Base-by-base conservation (phyloP, 805 yeast genomes). In the Suhomyces tanzawaensis region DNA sequence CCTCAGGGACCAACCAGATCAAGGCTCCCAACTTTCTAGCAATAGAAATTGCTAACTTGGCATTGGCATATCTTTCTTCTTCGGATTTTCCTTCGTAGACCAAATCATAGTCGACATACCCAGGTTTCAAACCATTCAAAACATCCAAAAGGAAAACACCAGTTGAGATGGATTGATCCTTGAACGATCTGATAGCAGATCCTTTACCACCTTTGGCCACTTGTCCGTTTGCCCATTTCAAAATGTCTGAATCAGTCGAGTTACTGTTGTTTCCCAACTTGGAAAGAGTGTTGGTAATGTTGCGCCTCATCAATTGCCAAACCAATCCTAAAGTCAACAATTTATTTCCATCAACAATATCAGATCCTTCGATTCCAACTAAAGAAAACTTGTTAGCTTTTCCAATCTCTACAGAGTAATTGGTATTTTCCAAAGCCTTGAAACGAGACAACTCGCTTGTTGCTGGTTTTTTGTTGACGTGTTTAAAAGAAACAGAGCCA, bases 1-100 rank as follows among this genome's bases (percentile, higher is more conserved):
- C 99, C 64, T 93, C 99, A n/a, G 99, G 99, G n/a, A 93, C 96
- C 51, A 93, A 76, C 97, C 97, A 93, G 56, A 93, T 93, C 60
- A 93, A 79, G 28, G 96, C 99, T 45, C 99, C 99, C 51, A 93
- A 71, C 66, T 93, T 93, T 76, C 99, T 85, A 24, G 99, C 99
- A 56, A 93, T 93, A 2, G 98, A 93, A 59, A 93, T 93, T 15
- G 99, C 99, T 60, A 93, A 77, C 71, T 87, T 85, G 15, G 98
- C 99, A 60, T 93, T 93, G 28, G 95, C 95, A 58, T 88, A 88
- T 57, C 75, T 78, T 48, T 91, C 96, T 44, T 88, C 96, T 13
- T 84, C 93, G 24, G 85, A 80, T 29, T 66, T 61, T 29, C 95
- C 95, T 35, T 81, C 77, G 39, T 82, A 75, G 4, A 93, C 98